Evolutionary conservation across 352 stramenopile species (phyloP), one percentile per base, ranked within the genome.

Genomic region (Aphanomyces euteiches): DNA sequence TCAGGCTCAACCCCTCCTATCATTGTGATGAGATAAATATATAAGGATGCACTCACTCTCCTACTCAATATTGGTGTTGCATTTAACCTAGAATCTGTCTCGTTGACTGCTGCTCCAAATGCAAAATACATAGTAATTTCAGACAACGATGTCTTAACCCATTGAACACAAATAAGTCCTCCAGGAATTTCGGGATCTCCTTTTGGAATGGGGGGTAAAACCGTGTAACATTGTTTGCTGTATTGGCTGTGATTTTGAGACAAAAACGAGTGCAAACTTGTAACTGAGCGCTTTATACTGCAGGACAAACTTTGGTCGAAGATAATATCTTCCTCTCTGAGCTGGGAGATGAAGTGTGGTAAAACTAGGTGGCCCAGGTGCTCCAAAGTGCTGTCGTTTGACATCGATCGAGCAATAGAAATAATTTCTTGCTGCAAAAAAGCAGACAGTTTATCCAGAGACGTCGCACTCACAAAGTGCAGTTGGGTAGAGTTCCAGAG

Each of bases 121-220:
- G 48, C 64, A 12, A 50, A 70, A 36, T 70, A 70, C 64, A 70
- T 60, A 17, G 15, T 37, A 5, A 47, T 36, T 17, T 36, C 28
- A 5, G 3, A 7, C 13, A 43, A 7, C n/a, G 64, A 15, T n/a
- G 43, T 48, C n/a, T 70, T 54, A 7, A 70, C 34, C 64, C 64
- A 70, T 50, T 70, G 64, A 28, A 61, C 64, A 53, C 64, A 70
- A n/a, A 70, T 56, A 17, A 70, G 39, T 5, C 64, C 64, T 7
- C 64, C 64, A 17, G 45, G 64, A 47, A 70, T 70, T 50, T 70
- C 64, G n/a, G 64, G 64, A n/a, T 60, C 47, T 10, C 61, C 64
- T 47, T 63, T 70, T 4, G 64, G 64, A 21, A 58, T 21, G 4
- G 45, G 8, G 13, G 64, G 47, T 12, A 70, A 38, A 37, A 36